phyloP scores from a whole-genome alignment of 495 filamentous ascomycete species.

The Diplogelasinospora grovesii region DNA sequence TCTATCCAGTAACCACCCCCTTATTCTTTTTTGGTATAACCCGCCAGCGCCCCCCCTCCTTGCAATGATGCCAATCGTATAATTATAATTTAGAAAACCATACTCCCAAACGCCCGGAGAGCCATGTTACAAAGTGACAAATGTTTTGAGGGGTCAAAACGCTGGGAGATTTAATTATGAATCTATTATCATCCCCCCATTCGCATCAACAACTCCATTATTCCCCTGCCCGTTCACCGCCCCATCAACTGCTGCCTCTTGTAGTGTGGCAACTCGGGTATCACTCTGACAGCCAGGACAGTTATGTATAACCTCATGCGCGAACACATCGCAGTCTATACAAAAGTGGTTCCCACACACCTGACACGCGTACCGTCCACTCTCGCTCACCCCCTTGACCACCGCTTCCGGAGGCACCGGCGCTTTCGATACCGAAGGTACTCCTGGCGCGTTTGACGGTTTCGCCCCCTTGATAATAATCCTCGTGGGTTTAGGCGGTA shows the following conservation, averaged over 20 bases:
- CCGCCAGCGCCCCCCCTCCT: no score
- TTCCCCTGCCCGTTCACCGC: slow-evolving; percentile 1
- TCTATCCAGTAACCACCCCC: no score
- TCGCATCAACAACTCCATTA: no score
- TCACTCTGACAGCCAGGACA: slow-evolving; percentile 88
- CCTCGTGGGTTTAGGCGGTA: no score
- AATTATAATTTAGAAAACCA: no score
- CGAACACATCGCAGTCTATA: slow-evolving; percentile 94
- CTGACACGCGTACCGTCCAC: slow-evolving; percentile 79
- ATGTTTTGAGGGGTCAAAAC: neutral
- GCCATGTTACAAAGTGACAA: no score
- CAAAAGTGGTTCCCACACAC: slow-evolving; percentile 86
- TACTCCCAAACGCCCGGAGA: slow-evolving; percentile 1
- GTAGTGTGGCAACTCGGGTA: slow-evolving; percentile 14
- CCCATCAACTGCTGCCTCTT: neutral
- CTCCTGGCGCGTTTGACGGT: slow-evolving; percentile 5
- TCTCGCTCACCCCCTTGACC: slow-evolving; percentile 68
- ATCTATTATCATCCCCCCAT: slow-evolving; percentile 36
- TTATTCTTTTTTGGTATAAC: no score
- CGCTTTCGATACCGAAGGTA: no score
- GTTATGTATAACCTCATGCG: slow-evolving; percentile 89
- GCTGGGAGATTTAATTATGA: slow-evolving; percentile 11
- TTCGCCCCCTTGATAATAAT: no score
- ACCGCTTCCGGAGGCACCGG: no score
- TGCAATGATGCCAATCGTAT: no score